Evolutionary conservation across 2,329 filamentous ascomycete genomes (phyloP).

Genomic region (Stenocarpella maydis): DNA sequence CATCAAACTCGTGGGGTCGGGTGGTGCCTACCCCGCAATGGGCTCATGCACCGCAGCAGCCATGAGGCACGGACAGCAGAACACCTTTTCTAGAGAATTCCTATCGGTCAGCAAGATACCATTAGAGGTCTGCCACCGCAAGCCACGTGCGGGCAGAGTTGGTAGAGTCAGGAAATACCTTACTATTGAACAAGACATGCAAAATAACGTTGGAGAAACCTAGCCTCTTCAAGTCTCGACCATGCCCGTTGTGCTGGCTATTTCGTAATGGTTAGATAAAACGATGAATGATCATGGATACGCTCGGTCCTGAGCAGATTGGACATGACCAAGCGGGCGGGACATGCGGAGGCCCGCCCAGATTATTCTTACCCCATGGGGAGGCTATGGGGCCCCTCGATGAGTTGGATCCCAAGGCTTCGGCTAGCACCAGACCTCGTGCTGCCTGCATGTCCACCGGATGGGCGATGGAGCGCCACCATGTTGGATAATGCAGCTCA

Average conservation of each 20-base stretch:
- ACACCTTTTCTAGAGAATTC: neutral
- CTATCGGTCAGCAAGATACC: slow-evolving; percentile 12
- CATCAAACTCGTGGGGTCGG: neutral
- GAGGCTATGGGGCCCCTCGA: neutral
- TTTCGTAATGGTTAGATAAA: slow-evolving; percentile 14
- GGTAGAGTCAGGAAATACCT: neutral
- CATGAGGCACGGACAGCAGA: neutral
- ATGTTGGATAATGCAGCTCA: neutral
- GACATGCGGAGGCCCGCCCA: neutral
- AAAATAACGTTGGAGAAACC: neutral
- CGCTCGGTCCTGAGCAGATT: slow-evolving; percentile 9
- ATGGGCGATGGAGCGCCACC: neutral
- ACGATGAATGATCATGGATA: neutral
- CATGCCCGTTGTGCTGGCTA: neutral
- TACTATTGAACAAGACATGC: neutral
- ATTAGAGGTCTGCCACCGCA: neutral
- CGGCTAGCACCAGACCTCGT: slow-evolving; percentile 20
- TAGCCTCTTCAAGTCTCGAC: neutral
- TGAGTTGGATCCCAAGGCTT: slow-evolving; percentile 18
- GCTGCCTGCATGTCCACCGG: slow-evolving; percentile 3
- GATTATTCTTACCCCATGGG: slow-evolving; percentile 23
- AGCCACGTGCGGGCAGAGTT: neutral
- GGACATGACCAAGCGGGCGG: neutral
- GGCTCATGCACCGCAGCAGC: neutral
- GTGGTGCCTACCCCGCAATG: neutral